phyloP scores from a whole-genome alignment of 1,139 yeast genomes.

The Blastobotrys illinoisensis region DNA sequence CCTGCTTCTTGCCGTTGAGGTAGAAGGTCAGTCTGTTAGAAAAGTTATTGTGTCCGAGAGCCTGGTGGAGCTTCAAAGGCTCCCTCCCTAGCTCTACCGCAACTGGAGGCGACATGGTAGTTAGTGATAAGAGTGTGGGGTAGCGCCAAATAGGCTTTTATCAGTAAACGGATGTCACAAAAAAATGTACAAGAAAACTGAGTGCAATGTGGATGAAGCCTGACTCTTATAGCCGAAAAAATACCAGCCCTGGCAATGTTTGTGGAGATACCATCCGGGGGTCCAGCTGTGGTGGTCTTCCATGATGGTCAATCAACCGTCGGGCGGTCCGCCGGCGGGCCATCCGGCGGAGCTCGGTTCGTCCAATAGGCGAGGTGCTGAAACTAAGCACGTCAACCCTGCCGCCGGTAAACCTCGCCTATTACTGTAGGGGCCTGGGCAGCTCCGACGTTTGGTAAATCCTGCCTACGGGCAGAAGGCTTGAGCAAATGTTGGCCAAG shows the following conservation, averaged over 20 bases:
- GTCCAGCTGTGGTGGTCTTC: neutral
- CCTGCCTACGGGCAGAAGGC: too few relatives aligned
- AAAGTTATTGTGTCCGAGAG: slow-evolving; percentile 13
- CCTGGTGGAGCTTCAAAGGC: slow-evolving; percentile 11
- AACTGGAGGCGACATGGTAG: slow-evolving; percentile 8
- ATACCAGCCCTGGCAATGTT: neutral
- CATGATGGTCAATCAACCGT: neutral
- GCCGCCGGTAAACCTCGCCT: neutral
- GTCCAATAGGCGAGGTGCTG: neutral
- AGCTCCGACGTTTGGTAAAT: neutral
- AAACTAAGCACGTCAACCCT: neutral
- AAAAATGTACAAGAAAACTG: neutral
- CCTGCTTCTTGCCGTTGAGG: slow-evolving; percentile 36
- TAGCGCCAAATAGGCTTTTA: neutral
- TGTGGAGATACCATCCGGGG: neutral
- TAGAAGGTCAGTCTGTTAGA: slow-evolving; percentile 32
- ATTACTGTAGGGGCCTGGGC: neutral
- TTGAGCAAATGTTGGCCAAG: too few relatives aligned
- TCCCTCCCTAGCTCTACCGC: slow-evolving; percentile 4
- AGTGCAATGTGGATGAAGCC: neutral
- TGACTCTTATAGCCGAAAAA: neutral
- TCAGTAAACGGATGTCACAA: neutral
- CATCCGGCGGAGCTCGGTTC: neutral
- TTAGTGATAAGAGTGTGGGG: slow-evolving; percentile 1
- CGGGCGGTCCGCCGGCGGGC: neutral